Base-by-base conservation (phyloP, 768 basidiomycete species). In the Harrya chromipes region DNA sequence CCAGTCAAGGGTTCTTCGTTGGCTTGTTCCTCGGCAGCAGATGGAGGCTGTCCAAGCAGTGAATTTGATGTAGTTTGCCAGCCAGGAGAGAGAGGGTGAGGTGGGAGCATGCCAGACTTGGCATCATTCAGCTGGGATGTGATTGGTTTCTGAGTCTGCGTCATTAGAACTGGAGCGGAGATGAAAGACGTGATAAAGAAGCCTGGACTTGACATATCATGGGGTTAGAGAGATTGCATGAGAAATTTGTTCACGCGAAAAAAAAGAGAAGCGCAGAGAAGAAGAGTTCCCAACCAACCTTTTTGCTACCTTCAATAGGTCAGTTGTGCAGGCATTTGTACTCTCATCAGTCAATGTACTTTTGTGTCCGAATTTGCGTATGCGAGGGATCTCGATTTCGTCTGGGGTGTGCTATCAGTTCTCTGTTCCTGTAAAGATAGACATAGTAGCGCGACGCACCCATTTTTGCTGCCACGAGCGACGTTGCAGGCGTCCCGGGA, bases 361-460 rank as follows among this genome's bases (percentile, higher is more conserved):
- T 50, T 47, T 57, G 38, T 68, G 42, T 42, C 81, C 78, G 17
- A 81, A 72, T 50, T 71, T 74, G 45, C 73, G 72, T 10, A 69
- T 64, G 9, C 81, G 75, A 4, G 85, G 81, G 26, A 87, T 74
- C 41, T 77, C 68, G 21, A 77, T 61, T 42, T 77, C 77, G 34
- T 82, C 82, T 83, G 40, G 37, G 17, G 42, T 21, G 24, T 24
- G 29, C 4, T n/a, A 43, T 59, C 27, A 44, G 11, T 34, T 58
- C 33, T 49, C 17, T 37, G 46, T 12, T 17, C 21, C 31, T n/a
- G 27, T 39, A 31, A 44, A 35, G 43, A 39, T 17, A 42, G 43
- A 50, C 10, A 26, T 38, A 36, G 16, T 38, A 36, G 16, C 20
- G 8, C 6, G 21, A 66, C 62, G 4, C 47, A 82, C 83, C 80